Percentiles rank a stretch among this genome's conserved stretches.
Evolutionary conservation across 176 grass and related monocot genomes (phyloP).

Genomic region (Aegilops bicornis): DNA sequence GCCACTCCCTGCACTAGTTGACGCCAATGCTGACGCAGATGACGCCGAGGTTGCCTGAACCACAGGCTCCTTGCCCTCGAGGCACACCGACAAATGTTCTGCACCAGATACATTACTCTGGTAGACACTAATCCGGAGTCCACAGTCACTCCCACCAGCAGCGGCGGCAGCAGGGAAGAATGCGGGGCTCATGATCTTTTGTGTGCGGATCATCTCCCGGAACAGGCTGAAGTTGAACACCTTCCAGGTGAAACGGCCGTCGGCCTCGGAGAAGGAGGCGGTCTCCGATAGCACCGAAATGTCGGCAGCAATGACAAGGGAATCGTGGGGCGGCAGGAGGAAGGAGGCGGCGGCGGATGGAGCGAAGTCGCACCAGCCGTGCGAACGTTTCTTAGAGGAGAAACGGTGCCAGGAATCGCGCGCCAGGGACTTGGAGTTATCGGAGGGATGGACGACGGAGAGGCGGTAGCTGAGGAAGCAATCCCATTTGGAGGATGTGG

Average conservation of each 20-base stretch:
- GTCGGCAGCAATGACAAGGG: slow-evolving; percentile 70
- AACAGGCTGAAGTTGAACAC: slow-evolving; percentile 80
- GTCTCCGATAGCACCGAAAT: slow-evolving; percentile 78
- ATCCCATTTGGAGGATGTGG: slow-evolving; percentile 73
- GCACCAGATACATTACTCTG: slow-evolving; percentile 69
- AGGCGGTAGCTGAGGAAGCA: slow-evolving; percentile 91
- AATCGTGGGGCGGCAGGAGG: slow-evolving; percentile 55
- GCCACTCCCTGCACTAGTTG: slow-evolving; percentile 17
- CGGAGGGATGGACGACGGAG: slow-evolving; percentile 54
- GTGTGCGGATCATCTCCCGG: slow-evolving; percentile 82
- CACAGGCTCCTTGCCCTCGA: slow-evolving; percentile 84
- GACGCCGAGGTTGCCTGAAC: slow-evolving; percentile 31
- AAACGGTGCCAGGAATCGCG: slow-evolving; percentile 96
- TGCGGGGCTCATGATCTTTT: slow-evolving; percentile 87
- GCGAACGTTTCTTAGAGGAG: slow-evolving; percentile 91
- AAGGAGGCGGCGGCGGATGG: slow-evolving; percentile 52
- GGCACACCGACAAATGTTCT: slow-evolving; percentile 83
- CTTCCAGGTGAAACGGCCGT: slow-evolving; percentile 93
- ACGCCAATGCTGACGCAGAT: slow-evolving; percentile 11
- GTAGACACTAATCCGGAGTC: slow-evolving; percentile 85
- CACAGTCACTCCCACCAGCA: slow-evolving; percentile 50
- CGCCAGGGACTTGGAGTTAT: slow-evolving; percentile 59
- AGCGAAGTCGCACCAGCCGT: slow-evolving; percentile 93
- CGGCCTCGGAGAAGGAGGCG: slow-evolving; percentile 49
- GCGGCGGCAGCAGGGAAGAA: slow-evolving; percentile 55